Evolutionary conservation across 148 eudicot species (phyloP).

Genomic region (Rheum nobile): DNA sequence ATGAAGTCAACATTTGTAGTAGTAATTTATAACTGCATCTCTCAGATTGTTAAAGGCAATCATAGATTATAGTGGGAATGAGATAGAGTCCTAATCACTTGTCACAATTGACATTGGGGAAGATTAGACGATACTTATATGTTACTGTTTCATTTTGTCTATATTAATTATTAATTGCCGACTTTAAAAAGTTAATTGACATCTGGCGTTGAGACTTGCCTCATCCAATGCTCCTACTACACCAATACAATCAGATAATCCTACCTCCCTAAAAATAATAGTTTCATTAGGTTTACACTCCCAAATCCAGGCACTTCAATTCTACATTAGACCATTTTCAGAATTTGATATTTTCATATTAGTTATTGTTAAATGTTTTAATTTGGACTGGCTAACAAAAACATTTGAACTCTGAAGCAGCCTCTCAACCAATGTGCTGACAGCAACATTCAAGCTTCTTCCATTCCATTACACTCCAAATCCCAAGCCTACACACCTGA

Average conservation of each 20-base stretch:
- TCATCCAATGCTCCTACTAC: too few relatives aligned
- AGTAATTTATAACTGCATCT: neutral
- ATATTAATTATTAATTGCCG: neutral
- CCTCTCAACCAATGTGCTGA: slow-evolving; percentile 7
- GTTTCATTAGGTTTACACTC: too few relatives aligned
- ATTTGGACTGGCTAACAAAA: neutral
- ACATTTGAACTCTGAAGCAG: neutral
- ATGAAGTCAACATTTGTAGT: too few relatives aligned
- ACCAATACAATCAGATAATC: too few relatives aligned
- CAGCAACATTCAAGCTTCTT: neutral
- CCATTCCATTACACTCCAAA: neutral
- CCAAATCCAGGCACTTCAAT: too few relatives aligned
- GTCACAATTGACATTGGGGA: neutral
- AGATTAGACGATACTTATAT: slow-evolving; percentile 4
- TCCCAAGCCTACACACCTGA: neutral
- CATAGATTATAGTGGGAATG: neutral
- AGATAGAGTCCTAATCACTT: neutral
- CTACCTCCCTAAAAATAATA: too few relatives aligned
- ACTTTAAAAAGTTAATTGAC: neutral
- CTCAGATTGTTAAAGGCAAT: neutral
- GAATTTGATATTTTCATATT: neutral
- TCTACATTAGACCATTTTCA: too few relatives aligned
- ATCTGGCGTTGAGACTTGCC: neutral
- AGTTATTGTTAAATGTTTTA: neutral
- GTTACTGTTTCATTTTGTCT: neutral